Conservation (phyloP, 306 rosid genomes). For the Prosopis cineraria region DNA sequence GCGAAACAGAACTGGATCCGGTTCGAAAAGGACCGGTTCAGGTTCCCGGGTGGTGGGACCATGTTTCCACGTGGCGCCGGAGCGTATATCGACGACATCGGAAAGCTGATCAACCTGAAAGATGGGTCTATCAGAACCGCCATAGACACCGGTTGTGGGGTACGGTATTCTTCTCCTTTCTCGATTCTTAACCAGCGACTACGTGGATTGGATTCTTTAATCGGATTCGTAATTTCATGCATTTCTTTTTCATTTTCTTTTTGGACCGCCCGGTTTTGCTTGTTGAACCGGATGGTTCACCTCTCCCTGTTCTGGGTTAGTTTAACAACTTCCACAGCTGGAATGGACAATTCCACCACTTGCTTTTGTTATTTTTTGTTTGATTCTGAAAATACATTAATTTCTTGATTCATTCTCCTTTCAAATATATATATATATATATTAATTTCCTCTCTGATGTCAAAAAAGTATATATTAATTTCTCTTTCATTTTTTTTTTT, state of each 20-base stretch:
- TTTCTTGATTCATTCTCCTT: too few relatives aligned
- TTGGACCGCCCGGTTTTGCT: neutral
- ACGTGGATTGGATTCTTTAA: neutral
- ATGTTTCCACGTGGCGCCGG: conserved; percentile 91
- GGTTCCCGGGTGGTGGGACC: conserved; percentile 96
- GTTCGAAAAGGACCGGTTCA: conserved; percentile 63
- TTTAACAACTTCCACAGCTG: conserved; percentile 32
- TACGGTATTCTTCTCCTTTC: conserved; percentile 28
- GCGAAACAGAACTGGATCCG: conserved; percentile 93
- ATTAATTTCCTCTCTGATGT: too few relatives aligned
- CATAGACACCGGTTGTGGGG: conserved; percentile 97
- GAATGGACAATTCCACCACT: conserved; percentile 20
- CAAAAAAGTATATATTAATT: too few relatives aligned
- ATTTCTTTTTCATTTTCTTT: neutral
- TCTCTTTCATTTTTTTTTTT: too few relatives aligned
- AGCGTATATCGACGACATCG: conserved; percentile 78
- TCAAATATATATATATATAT: too few relatives aligned
- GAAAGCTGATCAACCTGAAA: conserved; percentile 60
- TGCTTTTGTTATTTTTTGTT: neutral
- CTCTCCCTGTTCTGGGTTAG: neutral
- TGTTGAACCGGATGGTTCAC: conserved; percentile 12
- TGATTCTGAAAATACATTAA: conserved; percentile 25
- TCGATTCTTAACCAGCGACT: neutral
- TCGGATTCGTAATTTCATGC: neutral
- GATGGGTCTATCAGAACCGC: conserved; percentile 91